Evolutionary conservation across 306 rosid species (phyloP).

Genomic region (Astragalus glycyphyllos): DNA sequence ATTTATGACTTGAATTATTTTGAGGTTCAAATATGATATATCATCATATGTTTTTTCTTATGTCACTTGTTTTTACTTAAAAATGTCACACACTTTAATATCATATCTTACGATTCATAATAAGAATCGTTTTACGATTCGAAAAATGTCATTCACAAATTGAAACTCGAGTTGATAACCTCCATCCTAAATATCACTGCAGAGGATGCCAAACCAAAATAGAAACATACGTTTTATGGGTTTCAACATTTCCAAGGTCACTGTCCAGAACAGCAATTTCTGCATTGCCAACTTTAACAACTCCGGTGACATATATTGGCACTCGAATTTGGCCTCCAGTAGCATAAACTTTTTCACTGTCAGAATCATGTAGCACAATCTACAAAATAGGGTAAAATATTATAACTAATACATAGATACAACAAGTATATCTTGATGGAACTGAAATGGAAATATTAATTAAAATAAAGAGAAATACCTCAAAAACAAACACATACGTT

Average conservation of each 20-base stretch:
- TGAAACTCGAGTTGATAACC: too few relatives aligned
- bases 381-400: constrained; percentile 45
- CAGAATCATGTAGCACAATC: constrained; percentile 71
- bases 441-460: constrained; percentile 23
- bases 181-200: not conserved
- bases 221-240: constrained; percentile 74
- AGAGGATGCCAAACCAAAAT: constrained; percentile 31
- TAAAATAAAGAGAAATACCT: constrained; percentile 60
- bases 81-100: too few relatives aligned
- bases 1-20: too few relatives aligned
- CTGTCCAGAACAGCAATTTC: constrained; percentile 89
- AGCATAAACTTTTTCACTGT: constrained; percentile 59
- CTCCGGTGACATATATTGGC: constrained; percentile 76
- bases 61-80: too few relatives aligned
- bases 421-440: constrained; percentile 34
- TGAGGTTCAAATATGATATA: too few relatives aligned
- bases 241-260: constrained; percentile 86
- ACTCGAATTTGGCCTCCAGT: constrained; percentile 86
- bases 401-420: constrained; percentile 32
- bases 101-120: too few relatives aligned
- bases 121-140: too few relatives aligned
- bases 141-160: too few relatives aligned
- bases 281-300: constrained; percentile 67
- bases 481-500: constrained; percentile 72
- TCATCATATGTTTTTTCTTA: too few relatives aligned